A percentile compares a stretch with the other conserved stretches of the same genome.
Evolutionary conservation across 257 asterid genomes (phyloP).

Genomic region (Przewalskia tangutica): DNA sequence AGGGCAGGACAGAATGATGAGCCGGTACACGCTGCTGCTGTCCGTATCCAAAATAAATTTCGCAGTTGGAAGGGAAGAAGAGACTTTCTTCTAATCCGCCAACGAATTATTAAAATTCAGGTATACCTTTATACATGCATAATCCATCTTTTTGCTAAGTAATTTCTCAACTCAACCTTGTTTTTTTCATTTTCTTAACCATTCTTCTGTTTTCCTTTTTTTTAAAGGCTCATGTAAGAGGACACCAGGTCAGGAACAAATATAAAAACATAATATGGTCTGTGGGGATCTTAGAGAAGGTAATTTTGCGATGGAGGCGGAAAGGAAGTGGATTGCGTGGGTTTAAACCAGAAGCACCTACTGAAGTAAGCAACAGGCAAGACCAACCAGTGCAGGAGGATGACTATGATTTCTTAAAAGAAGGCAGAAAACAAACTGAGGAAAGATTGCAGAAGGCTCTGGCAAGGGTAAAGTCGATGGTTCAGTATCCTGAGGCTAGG

Average conservation of each 20-base stretch:
- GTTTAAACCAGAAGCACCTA: slow-evolving; percentile 50
- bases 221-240: slow-evolving; percentile 87
- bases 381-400: slow-evolving; percentile 47
- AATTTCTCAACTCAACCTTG: not conserved
- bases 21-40: slow-evolving; percentile 70
- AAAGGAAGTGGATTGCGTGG: slow-evolving; percentile 85
- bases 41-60: slow-evolving; percentile 76
- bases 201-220: slow-evolving; percentile 8
- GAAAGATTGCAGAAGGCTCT: slow-evolving; percentile 76
- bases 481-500: slow-evolving; percentile 87
- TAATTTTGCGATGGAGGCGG: slow-evolving; percentile 77
- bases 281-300: slow-evolving; percentile 78
- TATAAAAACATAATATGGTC: slow-evolving; percentile 78
- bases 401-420: slow-evolving; percentile 73
- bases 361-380: slow-evolving; percentile 33
- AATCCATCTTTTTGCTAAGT: not conserved
- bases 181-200: not conserved
- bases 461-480: slow-evolving; percentile 87
- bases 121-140: slow-evolving; percentile 19
- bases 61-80: slow-evolving; percentile 93
- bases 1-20: slow-evolving; percentile 44
- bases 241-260: slow-evolving; percentile 92
- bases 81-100: slow-evolving; percentile 58
- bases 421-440: slow-evolving; percentile 86
- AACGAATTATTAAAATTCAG: slow-evolving; percentile 80